Percentiles rank a stretch among this genome's conserved stretches.
Evolutionary conservation across 148 eudicot species (phyloP).

Genomic region (Amaranthus hypochondriacus): DNA sequence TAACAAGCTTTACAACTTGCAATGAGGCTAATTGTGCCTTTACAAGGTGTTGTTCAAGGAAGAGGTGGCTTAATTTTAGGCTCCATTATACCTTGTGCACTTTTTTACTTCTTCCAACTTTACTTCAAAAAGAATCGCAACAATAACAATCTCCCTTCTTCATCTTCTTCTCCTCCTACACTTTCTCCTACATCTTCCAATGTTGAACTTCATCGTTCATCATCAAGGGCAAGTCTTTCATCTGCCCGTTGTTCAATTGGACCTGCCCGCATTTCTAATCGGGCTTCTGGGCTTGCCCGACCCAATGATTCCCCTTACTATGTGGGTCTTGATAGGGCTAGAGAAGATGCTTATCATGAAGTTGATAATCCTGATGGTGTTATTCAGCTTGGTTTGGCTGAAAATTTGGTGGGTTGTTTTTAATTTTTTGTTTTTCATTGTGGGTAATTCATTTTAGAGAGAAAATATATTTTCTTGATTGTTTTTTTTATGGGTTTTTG

Average conservation of each 20-base stretch:
- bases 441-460: background rate
- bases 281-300: conserved; percentile 46
- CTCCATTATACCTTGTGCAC: conserved; percentile 72
- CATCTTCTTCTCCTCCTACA: conserved; percentile 20
- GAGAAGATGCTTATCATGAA: conserved; percentile 45
- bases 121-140: conserved; percentile 56
- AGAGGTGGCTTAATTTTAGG: conserved; percentile 71
- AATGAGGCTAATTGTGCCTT: conserved; percentile 77
- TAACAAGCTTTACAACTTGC: conserved; percentile 12
- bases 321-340: conserved; percentile 51
- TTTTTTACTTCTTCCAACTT: conserved; percentile 76
- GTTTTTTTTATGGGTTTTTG: conserved; percentile 11
- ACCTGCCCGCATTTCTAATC: conserved; percentile 36
- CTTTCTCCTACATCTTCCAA: conserved; percentile 32
- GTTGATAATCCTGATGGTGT: conserved; percentile 56
- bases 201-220: conserved; percentile 33
- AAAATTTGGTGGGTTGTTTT: conserved; percentile 53
- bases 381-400: conserved; percentile 74
- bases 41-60: conserved; percentile 88
- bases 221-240: conserved; percentile 40
- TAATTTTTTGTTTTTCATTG: background rate
- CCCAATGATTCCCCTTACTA: conserved; percentile 59
- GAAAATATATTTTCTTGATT: background rate
- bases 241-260: conserved; percentile 35
- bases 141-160: background rate